Evolutionary conservation across 2,329 filamentous ascomycete species (phyloP), one percentile per base, ranked within the genome.

Genomic region (Mycocentrospora acerina): DNA sequence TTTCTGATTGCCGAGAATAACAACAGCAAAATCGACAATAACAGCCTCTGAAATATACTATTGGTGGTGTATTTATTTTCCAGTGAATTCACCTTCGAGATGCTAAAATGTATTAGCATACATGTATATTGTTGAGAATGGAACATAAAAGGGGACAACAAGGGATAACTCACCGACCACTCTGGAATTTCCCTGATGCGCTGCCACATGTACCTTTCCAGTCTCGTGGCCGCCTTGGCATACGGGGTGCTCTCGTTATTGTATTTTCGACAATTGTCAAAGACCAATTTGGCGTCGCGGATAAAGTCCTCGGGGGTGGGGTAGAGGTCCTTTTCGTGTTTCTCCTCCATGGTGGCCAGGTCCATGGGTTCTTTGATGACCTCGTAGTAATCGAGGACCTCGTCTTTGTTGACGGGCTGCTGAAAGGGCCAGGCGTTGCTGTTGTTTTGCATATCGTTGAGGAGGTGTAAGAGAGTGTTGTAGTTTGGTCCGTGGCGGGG

Each of bases 321-420:
- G 63, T 98, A 98, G 60, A 91, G 81, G 69, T 97, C 93, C 26
- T 89, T 88, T 61, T 97, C 90, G 48, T 96, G 85, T 69, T 95
- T 95, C 54, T 82, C 83, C 69, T 97, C 93, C 91, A 98, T 97
- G 14, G 90, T 96, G 32, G 81, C 85, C 32, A 96, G 76, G 63
- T 96, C 93, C 93, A 98, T 98, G 24, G 93, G 93, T 66, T 95
- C 87, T 63, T 90, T 90, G 74, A 98, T 98, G 45, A 97, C 90
- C 43, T 95, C 89, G 73, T 97, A 97, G 71, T 98, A 98, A 67
- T 98, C 93, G n/a, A 89, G 83, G 0, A 98, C 93, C 53, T 97
- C 93, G 58, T 98, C 93, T 52, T 86, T 84, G 65, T 94, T 96
- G 52, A 98, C 93, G 1, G 93, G 91, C 17, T 89, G 81, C 22